Base-by-base conservation (phyloP, 176 grass and related monocot species). In the Calamus simplicifolius region DNA sequence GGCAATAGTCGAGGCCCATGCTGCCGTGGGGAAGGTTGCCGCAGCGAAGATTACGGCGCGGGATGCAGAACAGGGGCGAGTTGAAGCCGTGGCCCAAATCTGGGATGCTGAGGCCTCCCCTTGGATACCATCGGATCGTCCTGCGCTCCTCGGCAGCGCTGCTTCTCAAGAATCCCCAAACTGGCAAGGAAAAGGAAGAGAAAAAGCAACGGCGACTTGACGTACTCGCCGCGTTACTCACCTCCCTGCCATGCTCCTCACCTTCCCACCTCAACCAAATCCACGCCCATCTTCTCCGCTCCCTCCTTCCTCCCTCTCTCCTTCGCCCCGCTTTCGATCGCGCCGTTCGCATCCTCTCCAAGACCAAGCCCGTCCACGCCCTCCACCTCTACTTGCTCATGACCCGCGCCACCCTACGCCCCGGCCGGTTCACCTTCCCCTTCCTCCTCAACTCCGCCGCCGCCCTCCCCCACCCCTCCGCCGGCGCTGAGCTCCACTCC, bases 371-470 rank as follows among this genome's bases (percentile, higher is more conserved):
- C 14, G 27, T 21, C 18, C 58, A 51, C 68, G 72, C 79, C 68
- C 68, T 82, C 68, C 75, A 58, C 16, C 38, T 80, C 67, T 62
- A 82, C 71, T 50, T 79, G 58, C 71, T 85, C 59, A 82, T 90
- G 78, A 57, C 79, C 59, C 82, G 75, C 64, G 63, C 75, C 27
- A 48, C 82, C 48, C 50, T 90, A 68, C 52, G 51, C 21, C 75
- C 82, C 4, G 52, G 81, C 65, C 82, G 78, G 68, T 85, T 76
- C 87, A 58, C 87, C 56, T 19, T 90, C 51, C 82, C 87, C 51
- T 90, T 85, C 75, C 63, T 83, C 53, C 71, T 90, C 79, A 90
- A 90, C 64, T 76, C 81, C 56, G 75, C 79, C 10, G 71, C 87
- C 7, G 59, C 87, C 50, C 53, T 79, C 15, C 63, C 51, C 25